Evolutionary conservation across 257 asterid species (phyloP), one percentile per base, ranked within the genome.

Genomic region (Echium plantagineum): DNA sequence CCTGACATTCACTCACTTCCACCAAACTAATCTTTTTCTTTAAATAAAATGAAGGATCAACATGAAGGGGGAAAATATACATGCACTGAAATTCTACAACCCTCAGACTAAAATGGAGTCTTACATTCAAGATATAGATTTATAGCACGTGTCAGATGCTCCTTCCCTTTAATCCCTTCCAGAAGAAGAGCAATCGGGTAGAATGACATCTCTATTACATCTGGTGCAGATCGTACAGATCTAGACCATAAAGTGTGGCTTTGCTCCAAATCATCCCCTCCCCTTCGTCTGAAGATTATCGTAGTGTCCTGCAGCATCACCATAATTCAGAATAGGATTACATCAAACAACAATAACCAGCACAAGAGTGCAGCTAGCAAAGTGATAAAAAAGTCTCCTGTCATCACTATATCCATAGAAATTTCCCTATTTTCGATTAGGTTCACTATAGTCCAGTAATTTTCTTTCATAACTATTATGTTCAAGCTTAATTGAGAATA

Each of bases 221-320:
- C 94, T 22, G 94, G 96, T 31, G 94, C 82, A 42, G 90, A 85
- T 63, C 69, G 71, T 30, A 88, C 83, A 0, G 96, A 83, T 71
- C 66, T 76, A 6, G 72, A 90, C 96, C 94, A 85, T 47, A 77
- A 85, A 59, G 66, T 69, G 75, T 88, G 94, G 82, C 79, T 81
- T 75, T 81, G 94, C 71, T 88, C 94, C 66, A 88, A 79, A 78
- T 85, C 94, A 69, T 85, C 96, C 67, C 94, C 96, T 67, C 96
- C 94, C 63, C 90, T 85, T 77, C 96, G 75, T 80, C 94, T 73
- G 75, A 85, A 88, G 68, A 85, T 88, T 63, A 83, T 86, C 0
- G 96, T 88, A 46, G 83, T 80, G 70, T 88, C 96, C 96, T 88
- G 80, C 77, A 83, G 57, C 28, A 65, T 65, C 64, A 59, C 62